Conservation (phyloP, 768 basidiomycete species). For the Suillus americanus region DNA sequence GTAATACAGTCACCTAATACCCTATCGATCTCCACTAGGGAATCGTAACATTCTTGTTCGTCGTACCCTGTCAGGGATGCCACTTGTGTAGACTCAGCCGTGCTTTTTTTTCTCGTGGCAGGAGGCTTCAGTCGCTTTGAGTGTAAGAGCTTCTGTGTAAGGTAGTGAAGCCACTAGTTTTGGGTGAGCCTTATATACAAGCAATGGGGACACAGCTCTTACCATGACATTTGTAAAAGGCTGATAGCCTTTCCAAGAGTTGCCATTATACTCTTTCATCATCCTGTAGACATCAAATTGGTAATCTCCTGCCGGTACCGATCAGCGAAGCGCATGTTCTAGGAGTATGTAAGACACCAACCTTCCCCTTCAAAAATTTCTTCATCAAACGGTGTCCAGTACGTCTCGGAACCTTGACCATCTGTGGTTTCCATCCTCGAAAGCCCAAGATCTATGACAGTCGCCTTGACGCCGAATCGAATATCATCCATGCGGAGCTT, state of each 20-base stretch:
- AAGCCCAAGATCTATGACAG: conserved; percentile 93
- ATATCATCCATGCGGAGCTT: conserved; percentile 63
- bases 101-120: conserved; percentile 36
- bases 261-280: conserved; percentile 66
- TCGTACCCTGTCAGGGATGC: conserved; percentile 41
- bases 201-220: conserved; percentile 22
- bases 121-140: conserved; percentile 68
- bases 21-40: conserved; percentile 63
- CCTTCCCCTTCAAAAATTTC: conserved; percentile 93
- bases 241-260: conserved; percentile 72
- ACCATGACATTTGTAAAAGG: conserved; percentile 93
- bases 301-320: conserved; percentile 62
- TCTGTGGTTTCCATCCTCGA: conserved; percentile 75
- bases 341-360: conserved; percentile 24
- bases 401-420: conserved; percentile 42
- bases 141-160: conserved; percentile 68
- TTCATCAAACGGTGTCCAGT: conserved; percentile 83
- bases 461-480: conserved; percentile 68
- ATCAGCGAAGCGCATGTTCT: conserved; percentile 10
- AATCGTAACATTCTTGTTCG: conserved; percentile 70
- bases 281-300: conserved; percentile 94
- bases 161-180: conserved; percentile 87
- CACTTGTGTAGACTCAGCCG: conserved; percentile 14
- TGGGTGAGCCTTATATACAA: conserved; percentile 11
- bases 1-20: conserved; percentile 51